Conservation (phyloP, 2,329 filamentous ascomycete species). For the Aspergillus glaucus region DNA sequence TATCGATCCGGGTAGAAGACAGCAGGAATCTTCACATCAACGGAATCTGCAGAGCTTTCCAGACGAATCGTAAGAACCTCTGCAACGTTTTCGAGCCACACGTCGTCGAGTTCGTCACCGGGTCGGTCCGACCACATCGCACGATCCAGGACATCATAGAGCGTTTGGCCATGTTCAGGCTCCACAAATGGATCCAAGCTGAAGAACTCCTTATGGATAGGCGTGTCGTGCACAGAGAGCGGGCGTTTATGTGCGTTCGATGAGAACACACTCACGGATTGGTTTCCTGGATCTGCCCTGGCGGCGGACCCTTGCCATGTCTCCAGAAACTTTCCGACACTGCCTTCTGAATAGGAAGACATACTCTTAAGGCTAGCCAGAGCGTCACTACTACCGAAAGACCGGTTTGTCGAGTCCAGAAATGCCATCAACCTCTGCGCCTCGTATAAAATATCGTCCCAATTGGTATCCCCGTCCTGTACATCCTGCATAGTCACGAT, state of each 20-base stretch:
- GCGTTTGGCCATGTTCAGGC: constrained; percentile 33
- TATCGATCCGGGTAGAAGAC: constrained; percentile 57
- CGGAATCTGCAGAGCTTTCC: constrained; percentile 26
- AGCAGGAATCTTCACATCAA: constrained; percentile 48
- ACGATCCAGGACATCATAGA: constrained; percentile 51
- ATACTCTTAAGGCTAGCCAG: constrained; percentile 41
- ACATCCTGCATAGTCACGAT: constrained; percentile 43
- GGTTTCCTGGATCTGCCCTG: constrained; percentile 35
- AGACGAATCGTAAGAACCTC: constrained; percentile 51
- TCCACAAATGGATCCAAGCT: constrained; percentile 35
- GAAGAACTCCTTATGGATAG: constrained; percentile 33
- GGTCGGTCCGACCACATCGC: constrained; percentile 43
- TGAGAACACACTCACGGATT: constrained; percentile 41
- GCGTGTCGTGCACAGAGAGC: constrained; percentile 21
- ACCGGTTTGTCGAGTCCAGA: constrained; percentile 50
- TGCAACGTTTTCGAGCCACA: constrained; percentile 44
- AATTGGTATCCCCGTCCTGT: constrained; percentile 26
- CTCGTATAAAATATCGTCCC: constrained; percentile 49
- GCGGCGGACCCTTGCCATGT: constrained; percentile 45
- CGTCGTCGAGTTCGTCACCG: constrained; percentile 36
- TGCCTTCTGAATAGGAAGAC: constrained; percentile 28
- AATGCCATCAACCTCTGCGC: constrained; percentile 58
- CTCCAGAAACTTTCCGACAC: constrained; percentile 42
- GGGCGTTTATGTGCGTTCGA: constrained; percentile 39
- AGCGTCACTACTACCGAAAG: constrained; percentile 52